phyloP scores from a whole-genome alignment of 83 land plant genomes.

The Picea abies region DNA sequence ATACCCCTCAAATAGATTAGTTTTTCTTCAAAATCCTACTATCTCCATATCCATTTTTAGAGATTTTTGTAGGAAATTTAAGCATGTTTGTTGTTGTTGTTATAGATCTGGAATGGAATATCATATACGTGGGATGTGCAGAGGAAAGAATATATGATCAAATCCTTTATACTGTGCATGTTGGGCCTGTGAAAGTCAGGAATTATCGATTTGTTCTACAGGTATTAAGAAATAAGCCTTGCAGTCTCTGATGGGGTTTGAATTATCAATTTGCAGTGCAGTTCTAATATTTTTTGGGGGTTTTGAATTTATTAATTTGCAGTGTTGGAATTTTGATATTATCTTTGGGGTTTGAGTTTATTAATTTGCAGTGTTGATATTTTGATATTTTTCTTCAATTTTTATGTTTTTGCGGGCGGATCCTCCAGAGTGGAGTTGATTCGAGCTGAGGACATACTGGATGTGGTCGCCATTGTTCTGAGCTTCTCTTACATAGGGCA shows the following conservation, averaged over 20 bases:
- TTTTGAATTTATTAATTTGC: too few species aligned
- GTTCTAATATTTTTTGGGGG: too few species aligned
- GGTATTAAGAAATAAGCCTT: background rate
- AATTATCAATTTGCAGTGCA: too few species aligned
- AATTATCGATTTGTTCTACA: conserved; percentile 4
- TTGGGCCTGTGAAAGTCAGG: background rate
- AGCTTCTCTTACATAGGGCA: conserved; percentile 35
- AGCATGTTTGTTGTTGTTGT: background rate
- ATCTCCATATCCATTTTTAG: background rate
- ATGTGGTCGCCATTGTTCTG: conserved; percentile 32
- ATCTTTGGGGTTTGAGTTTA: too few species aligned
- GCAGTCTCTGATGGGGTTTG: too few species aligned
- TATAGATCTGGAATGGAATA: conserved; percentile 17
- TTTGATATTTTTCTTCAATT: background rate
- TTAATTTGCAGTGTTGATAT: too few species aligned
- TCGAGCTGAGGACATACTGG: conserved; percentile 30
- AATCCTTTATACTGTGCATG: background rate
- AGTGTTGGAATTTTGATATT: too few species aligned
- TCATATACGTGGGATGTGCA: conserved; percentile 8
- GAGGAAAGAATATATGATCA: conserved; percentile 13
- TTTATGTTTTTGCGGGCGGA: conserved; percentile 17
- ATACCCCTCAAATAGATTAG: conserved; percentile 63
- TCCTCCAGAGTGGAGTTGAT: conserved; percentile 24
- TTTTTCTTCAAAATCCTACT: background rate
- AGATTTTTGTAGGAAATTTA: background rate